Conservation (phyloP, 1,284 basidiomycete species). For the Moesziomyces sp. region DNA sequence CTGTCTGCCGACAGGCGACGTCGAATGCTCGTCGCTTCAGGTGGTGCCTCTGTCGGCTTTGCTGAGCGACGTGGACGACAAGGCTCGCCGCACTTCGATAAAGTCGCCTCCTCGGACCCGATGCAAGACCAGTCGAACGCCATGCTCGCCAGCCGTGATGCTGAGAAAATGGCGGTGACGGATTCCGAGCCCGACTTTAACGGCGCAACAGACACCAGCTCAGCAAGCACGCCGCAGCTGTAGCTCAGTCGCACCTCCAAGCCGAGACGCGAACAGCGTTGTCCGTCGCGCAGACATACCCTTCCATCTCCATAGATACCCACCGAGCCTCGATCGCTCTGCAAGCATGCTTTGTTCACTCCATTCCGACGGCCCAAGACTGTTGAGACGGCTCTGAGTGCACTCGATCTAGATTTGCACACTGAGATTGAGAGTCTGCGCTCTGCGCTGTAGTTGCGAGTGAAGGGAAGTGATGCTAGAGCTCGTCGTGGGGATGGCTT, state of each 20-base stretch:
- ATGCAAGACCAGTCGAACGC: background rate
- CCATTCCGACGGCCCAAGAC: background rate
- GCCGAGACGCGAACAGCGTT: background rate
- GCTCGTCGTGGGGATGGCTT: background rate
- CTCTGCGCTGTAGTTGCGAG: too few relatives aligned
- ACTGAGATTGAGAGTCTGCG: too few relatives aligned
- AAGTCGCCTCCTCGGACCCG: background rate
- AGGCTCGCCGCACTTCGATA: background rate
- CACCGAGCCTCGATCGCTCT: background rate
- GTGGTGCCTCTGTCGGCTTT: constrained; percentile 5
- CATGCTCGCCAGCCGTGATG: background rate
- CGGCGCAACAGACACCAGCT: constrained; percentile 12
- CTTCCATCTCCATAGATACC: background rate
- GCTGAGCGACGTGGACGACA: background rate
- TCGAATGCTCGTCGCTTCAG: constrained; percentile 18
- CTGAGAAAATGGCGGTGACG: constrained; percentile 5
- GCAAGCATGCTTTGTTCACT: background rate
- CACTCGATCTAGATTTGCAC: background rate
- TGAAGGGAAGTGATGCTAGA: background rate
- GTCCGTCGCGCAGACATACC: background rate
- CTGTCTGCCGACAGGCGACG: background rate
- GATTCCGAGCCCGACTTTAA: constrained; percentile 22
- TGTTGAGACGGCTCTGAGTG: too few relatives aligned
- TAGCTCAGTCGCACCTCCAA: background rate
- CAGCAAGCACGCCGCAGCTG: constrained; percentile 5